These are phyloP conservation scores for Beta corolliflora DNA, from an alignment of 179 eudicot species.

Conservation along the genomic window DNA sequence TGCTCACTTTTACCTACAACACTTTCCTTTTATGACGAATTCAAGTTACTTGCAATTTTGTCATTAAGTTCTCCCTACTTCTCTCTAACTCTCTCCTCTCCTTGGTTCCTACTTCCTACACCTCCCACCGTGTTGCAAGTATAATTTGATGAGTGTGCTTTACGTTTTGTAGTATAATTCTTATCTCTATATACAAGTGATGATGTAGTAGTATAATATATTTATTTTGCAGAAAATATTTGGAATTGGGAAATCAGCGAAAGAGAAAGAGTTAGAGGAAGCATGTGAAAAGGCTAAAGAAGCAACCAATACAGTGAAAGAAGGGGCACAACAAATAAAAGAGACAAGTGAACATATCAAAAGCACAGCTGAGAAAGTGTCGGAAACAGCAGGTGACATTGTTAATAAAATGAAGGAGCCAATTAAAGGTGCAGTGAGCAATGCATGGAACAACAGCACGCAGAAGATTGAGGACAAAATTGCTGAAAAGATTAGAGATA, in stretches of 20 bases:
- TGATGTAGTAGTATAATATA: no score
- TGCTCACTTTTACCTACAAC: no score
- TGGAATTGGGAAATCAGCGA: constrained; percentile 29
- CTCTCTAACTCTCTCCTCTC: no score
- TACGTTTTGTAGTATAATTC: no score
- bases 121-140: no score
- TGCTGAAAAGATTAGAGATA: constrained; percentile 40
- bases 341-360: constrained; percentile 36
- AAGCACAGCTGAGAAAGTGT: constrained; percentile 28
- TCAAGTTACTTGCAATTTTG: no score
- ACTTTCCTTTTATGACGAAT: no score
- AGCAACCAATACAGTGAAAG: constrained; percentile 55
- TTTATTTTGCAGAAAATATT: constrained; percentile 20
- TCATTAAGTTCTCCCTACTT: no score
- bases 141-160: no score
- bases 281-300: constrained; percentile 43
- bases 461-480: constrained; percentile 37
- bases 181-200: no score
- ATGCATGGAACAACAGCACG: constrained; percentile 26
- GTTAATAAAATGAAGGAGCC: constrained; percentile 34
- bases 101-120: no score
- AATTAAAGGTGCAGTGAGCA: constrained; percentile 23
- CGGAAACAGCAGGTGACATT: constrained; percentile 28
- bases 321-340: constrained; percentile 49
- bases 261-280: constrained; percentile 49